Base-by-base conservation (phyloP, 2,329 filamentous ascomycete genomes). In the Podosphaera fusca region DNA sequence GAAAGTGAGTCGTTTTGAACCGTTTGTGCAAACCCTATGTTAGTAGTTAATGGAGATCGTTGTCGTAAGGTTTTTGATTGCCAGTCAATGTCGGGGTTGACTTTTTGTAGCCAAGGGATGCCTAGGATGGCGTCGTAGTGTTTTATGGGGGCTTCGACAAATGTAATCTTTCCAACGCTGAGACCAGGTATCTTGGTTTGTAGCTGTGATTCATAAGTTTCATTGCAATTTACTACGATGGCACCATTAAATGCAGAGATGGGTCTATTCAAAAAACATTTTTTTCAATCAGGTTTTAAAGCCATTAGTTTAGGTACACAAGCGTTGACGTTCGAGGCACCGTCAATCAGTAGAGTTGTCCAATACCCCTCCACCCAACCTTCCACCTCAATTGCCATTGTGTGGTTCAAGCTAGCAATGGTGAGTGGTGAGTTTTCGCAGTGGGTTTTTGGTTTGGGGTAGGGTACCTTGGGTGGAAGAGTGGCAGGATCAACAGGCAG, bases 301-400 rank as follows among this genome's bases (percentile, higher is more conserved):
- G 21, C 40, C 53, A 55, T 55, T 2, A 55, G 7, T 55, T 21
- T 55, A 55, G 14, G 30, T 55, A 55, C 36, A 55, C 53, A 55
- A 21, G 53, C 53, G 30, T 55, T 55, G 29, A 55, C 38, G 29
- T 55, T n/a, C 21, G 36, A 35, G 4, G 53, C 53, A 31, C 53
- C 21, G 40, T 55, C 36, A 42, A 55, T n/a, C 10, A 55, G 31
- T n/a, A 55, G 38, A 42, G 30, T 55, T 10, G 38, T 55, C 30
- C 40, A 30, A 33, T 29, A 14, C 10, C 53, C 53, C 30, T 33
- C 53, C 38, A 55, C 30, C 30, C 35, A 38, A 12, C 53, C 36
- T 14, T 42, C 31, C 3, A 55, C 53, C 30, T 55, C 36, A 34
- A 54, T 40, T 30, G 51, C 51, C n/a, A 14, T 54, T 12, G 40